Percentiles rank a stretch among this genome's conserved stretches.
Evolutionary conservation across 306 rosid species (phyloP).

Genomic region (Cucumis melo): DNA sequence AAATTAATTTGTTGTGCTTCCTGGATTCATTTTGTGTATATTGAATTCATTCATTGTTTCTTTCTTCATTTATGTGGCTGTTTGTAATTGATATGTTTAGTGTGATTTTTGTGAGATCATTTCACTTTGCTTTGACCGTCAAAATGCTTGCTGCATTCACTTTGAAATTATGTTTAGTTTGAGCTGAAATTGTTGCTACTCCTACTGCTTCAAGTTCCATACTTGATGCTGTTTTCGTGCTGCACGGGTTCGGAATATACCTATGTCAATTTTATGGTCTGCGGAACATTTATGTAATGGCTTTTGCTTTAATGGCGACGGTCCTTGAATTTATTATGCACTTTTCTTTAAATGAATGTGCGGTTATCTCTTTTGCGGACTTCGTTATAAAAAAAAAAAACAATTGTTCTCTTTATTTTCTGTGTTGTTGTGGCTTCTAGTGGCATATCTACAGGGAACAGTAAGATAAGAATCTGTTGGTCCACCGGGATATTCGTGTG

Average conservation of each 20-base stretch:
- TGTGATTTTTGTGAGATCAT: not conserved
- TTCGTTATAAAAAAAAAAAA: too few relatives aligned
- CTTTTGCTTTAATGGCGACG: not conserved
- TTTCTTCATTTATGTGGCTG: not conserved
- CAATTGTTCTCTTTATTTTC: not conserved
- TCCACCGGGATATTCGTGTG: not conserved
- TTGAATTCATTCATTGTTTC: not conserved
- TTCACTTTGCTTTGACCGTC: not conserved
- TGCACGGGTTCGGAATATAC: not conserved
- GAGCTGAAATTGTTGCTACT: not conserved
- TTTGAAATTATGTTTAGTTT: not conserved
- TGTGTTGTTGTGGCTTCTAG: not conserved
- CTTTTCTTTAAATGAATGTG: not conserved
- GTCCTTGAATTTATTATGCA: not conserved
- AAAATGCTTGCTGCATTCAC: not conserved
- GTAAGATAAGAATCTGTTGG: not conserved
- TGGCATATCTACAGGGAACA: not conserved
- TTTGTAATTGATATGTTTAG: not conserved
- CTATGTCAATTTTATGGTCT: not conserved
- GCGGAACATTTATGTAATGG: not conserved
- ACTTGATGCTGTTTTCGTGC: not conserved
- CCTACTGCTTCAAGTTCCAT: not conserved
- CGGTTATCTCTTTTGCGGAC: not conserved
- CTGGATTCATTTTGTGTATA: not conserved
- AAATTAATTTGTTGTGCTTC: not conserved